Base-by-base conservation (phyloP, 2,329 filamentous ascomycete species). In the Monosporascus sp. region DNA sequence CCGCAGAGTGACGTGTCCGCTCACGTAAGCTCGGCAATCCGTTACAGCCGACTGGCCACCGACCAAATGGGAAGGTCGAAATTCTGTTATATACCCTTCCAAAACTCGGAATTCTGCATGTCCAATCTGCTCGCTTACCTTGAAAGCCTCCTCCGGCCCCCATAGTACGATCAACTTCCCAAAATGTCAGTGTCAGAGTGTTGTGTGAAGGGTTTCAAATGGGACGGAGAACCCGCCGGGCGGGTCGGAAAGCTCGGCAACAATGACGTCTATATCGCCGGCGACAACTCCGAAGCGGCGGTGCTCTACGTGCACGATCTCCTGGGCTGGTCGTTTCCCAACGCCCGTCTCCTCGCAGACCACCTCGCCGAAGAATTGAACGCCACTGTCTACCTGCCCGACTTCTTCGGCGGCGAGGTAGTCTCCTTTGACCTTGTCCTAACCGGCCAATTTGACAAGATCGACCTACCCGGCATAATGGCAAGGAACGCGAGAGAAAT, bases 341-440 rank as follows among this genome's bases (percentile, higher is more conserved):
- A 79, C 59, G 52, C 65, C 15, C 71, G 76, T 1, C 64, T 79
- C 6, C 66, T 80, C 3, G 74, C 76, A 11, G 77, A 79, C 59
- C 70, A 76, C 63, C 77, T 71, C 57, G 77, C 77, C 2, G 62
- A 62, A 15, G 74, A 79, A 60, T 65, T 65, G 35, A 64, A 70
- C 49, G 75, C 70, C 2, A 78, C 76, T 4, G 75, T 78, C 41
- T 79, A 76, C 60, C 52, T 79, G 11, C 63, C 64, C 24, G 66
- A 68, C 59, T 67, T 66, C 52, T 74, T 73, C 56, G 68, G 48
- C 18, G 72, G 72, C 51, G 71, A 72, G 50, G 56, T 68, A 18
- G 54, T 72, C 37, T 50, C 64, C 22, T 56, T 57, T 1, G 60
- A 66, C 1, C 58, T 60, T 4, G 22, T 72, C 11, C 25, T 59